Conservation (phyloP, 78 protist species). For the Protostelium mycophagum region DNA sequence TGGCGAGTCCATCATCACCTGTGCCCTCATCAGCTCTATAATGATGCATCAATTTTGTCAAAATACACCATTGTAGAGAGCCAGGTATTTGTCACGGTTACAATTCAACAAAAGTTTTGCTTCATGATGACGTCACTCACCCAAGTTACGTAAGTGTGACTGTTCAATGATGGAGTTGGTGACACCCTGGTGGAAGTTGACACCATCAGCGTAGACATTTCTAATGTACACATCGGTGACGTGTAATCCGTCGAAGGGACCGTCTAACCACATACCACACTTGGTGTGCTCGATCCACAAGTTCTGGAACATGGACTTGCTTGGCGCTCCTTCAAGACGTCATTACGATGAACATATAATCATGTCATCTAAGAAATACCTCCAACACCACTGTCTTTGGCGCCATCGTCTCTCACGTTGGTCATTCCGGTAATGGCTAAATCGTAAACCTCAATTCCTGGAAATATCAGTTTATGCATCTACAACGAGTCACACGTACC, state of each 20-base stretch:
- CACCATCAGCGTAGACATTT: background rate
- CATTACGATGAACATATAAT: too few species aligned
- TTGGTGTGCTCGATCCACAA: background rate
- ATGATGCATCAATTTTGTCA: too few species aligned
- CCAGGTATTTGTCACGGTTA: too few species aligned
- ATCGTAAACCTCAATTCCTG: background rate
- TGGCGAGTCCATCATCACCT: background rate
- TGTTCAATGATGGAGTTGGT: background rate
- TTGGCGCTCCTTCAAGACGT: too few species aligned
- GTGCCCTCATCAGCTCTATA: too few species aligned
- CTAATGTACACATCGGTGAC: background rate
- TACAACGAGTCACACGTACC: too few species aligned
- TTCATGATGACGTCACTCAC: too few species aligned
- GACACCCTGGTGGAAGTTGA: background rate
- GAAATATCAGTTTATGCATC: too few species aligned
- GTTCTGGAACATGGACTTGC: background rate
- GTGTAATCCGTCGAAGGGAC: background rate
- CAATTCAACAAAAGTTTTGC: too few species aligned
- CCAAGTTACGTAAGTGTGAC: background rate
- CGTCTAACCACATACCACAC: background rate
- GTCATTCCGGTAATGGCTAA: background rate
- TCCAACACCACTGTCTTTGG: background rate
- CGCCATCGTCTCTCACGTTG: background rate
- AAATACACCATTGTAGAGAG: too few species aligned
- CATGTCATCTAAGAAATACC: too few species aligned